A percentile compares a stretch with the other conserved stretches of the same genome.
Conservation (phyloP, 1,284 basidiomycete genomes). For the Pascua guehoae region DNA sequence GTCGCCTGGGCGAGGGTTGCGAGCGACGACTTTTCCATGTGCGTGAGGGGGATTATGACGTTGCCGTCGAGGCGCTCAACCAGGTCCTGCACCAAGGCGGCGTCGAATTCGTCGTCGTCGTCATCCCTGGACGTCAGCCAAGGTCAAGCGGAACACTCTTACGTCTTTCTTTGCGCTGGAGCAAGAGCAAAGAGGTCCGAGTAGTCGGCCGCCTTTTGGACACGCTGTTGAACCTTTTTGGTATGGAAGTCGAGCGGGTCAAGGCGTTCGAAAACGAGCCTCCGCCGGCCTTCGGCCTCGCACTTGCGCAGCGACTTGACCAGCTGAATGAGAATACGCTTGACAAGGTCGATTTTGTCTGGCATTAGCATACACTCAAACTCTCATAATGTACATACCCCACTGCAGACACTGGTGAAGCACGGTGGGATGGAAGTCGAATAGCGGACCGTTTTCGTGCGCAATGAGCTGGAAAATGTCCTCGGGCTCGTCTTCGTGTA, state of each 20-base stretch:
- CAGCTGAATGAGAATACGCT: conserved; percentile 70
- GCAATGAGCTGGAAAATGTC: conserved; percentile 77
- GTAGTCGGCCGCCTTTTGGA: conserved; percentile 11
- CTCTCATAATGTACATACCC: conserved; percentile 58
- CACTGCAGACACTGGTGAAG: conserved; percentile 84
- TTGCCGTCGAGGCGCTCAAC: conserved; percentile 62
- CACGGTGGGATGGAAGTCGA: conserved; percentile 87
- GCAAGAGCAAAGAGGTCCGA: conserved; percentile 33
- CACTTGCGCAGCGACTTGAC: conserved; percentile 48
- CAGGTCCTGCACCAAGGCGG: conserved; percentile 60
- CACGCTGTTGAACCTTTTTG: neutral
- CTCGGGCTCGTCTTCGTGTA: conserved; percentile 32
- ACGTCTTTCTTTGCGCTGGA: conserved; percentile 1
- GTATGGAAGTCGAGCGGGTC: conserved; percentile 37
- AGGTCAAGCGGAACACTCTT: neutral
- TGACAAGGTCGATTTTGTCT: conserved; percentile 81
- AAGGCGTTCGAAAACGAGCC: conserved; percentile 30
- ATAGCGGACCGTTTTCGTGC: conserved; percentile 72
- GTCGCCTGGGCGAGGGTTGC: conserved; percentile 77
- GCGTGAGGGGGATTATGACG: conserved; percentile 66
- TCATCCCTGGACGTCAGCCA: conserved; percentile 10
- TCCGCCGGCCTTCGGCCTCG: conserved; percentile 31
- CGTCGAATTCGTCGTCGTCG: conserved; percentile 63
- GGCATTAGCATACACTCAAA: neutral
- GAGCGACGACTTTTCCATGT: conserved; percentile 73